Evolutionary conservation across 495 filamentous ascomycete genomes (phyloP).

Genomic region (Hypoxylon perforatum): DNA sequence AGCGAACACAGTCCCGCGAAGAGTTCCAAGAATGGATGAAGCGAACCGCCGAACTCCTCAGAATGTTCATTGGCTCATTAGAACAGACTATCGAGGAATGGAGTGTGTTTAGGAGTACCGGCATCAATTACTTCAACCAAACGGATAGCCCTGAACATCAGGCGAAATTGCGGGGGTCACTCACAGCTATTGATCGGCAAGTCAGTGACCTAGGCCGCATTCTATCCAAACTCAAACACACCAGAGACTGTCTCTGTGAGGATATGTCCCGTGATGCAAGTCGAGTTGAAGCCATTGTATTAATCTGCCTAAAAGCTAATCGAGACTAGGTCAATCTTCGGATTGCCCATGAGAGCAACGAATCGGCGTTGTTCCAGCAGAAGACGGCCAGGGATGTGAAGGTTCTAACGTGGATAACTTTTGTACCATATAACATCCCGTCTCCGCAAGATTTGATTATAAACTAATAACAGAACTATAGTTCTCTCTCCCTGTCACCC

Average conservation of each 20-base stretch:
- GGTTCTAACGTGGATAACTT: constrained; percentile 18
- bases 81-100: constrained; percentile 6
- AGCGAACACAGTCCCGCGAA: background rate
- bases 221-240: background rate
- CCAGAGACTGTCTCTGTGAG: background rate
- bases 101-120: constrained; percentile 2
- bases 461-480: no score
- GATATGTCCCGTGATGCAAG: constrained; percentile 5
- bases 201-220: background rate
- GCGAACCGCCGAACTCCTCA: background rate
- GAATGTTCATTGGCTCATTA: background rate
- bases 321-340: constrained; percentile 6
- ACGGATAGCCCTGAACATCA: background rate
- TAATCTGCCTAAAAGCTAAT: background rate
- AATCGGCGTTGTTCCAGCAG: constrained; percentile 14
- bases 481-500: background rate
- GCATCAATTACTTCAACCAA: constrained; percentile 4
- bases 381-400: constrained; percentile 11
- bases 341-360: constrained; percentile 15
- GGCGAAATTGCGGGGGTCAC: background rate
- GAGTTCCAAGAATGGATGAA: constrained; percentile 24
- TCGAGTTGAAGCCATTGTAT: background rate
- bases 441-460: no score
- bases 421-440: no score
- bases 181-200: background rate